phyloP scores from a whole-genome alignment of 306 rosid species.

The Biancaea sappan region DNA sequence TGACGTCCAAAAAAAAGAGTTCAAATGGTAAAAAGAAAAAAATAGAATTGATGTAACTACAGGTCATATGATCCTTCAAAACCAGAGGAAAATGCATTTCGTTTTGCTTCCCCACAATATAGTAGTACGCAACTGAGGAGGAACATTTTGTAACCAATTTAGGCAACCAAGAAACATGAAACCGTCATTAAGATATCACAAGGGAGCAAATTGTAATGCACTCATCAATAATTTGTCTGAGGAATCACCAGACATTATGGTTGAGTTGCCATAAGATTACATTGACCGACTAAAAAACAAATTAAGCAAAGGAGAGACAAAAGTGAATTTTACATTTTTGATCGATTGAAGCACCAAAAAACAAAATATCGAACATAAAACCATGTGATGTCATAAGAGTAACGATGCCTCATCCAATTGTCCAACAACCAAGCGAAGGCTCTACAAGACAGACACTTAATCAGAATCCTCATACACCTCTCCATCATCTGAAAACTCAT shows the following conservation, averaged over 20 bases:
- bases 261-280: not conserved
- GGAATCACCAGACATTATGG: not conserved
- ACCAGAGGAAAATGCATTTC: too few relatives aligned
- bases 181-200: not conserved
- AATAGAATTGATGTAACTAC: not conserved
- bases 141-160: not conserved
- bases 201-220: not conserved
- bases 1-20: too few relatives aligned
- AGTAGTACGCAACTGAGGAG: too few relatives aligned
- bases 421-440: not conserved
- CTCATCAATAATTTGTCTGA: not conserved
- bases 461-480: conserved; percentile 40
- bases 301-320: not conserved
- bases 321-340: not conserved
- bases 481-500: conserved; percentile 60
- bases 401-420: not conserved
- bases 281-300: not conserved
- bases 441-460: not conserved
- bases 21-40: too few relatives aligned
- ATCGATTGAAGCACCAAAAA: not conserved
- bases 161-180: not conserved
- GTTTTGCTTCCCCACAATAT: too few relatives aligned
- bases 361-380: not conserved
- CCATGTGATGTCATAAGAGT: not conserved
- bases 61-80: too few relatives aligned